Percentiles rank a stretch among this genome's conserved stretches.
Conservation (phyloP, 805 yeast species). For the Zygotorulaspora danielsina region DNA sequence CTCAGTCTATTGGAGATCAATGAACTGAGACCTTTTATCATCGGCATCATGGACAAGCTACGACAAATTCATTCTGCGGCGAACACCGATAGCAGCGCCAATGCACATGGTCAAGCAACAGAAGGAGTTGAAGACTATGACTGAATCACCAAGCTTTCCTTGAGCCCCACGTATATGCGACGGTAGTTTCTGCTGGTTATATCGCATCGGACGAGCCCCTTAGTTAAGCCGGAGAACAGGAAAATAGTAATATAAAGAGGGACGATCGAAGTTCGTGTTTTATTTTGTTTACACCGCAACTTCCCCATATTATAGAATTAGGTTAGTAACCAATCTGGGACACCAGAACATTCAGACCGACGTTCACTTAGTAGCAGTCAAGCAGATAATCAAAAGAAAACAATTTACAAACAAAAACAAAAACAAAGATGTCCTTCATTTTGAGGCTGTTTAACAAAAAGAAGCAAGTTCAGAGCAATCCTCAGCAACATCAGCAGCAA, state of each 20-base stretch:
- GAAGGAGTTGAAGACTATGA: not conserved
- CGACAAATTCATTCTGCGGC: conserved; percentile 42
- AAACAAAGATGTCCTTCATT: conserved; percentile 8
- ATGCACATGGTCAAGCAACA: not conserved
- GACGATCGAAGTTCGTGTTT: not conserved
- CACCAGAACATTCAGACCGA: not conserved
- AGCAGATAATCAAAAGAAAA: not conserved
- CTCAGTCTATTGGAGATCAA: conserved; percentile 80
- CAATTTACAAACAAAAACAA: not conserved
- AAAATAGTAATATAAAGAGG: conserved; percentile 2
- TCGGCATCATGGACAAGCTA: conserved; percentile 75
- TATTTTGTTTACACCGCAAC: not conserved
- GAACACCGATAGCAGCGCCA: not conserved
- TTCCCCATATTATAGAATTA: not conserved
- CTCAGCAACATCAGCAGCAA: not conserved
- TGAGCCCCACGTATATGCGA: not conserved
- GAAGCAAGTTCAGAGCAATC: not conserved
- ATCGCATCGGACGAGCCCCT: conserved; percentile 1
- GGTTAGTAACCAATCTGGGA: conserved; percentile 1
- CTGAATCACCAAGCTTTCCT: not conserved
- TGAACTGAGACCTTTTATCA: conserved; percentile 78
- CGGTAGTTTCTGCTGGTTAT: not conserved
- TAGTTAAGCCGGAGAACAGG: not conserved
- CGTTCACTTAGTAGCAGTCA: not conserved
- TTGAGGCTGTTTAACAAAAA: conserved; percentile 3